Conservation (phyloP, 2,329 filamentous ascomycete species). For the Alternaria angustiovoidea region DNA sequence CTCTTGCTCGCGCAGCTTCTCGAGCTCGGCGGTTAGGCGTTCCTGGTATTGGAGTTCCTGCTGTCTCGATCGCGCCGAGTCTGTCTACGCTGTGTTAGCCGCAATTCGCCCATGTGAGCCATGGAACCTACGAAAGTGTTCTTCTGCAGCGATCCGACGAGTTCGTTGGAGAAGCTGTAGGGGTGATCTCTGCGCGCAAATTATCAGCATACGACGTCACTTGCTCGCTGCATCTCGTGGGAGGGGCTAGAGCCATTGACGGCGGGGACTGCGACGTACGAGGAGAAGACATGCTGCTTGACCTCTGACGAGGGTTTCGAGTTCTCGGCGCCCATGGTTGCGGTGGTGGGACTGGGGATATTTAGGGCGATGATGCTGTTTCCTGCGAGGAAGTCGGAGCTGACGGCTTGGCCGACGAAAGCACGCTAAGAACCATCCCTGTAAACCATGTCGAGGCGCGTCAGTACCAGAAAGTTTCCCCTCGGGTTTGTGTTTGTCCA, state of each 20-base stretch:
- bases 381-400: slow-evolving; percentile 42
- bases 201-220: slow-evolving; percentile 34
- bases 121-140: slow-evolving; percentile 75
- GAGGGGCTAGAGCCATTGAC: slow-evolving; percentile 34
- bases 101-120: not conserved
- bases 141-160: slow-evolving; percentile 82
- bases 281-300: slow-evolving; percentile 68
- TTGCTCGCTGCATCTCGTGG: slow-evolving; percentile 1
- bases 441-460: slow-evolving; percentile 28
- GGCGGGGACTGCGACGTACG: slow-evolving; percentile 55
- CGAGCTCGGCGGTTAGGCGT: slow-evolving; percentile 85
- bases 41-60: slow-evolving; percentile 88
- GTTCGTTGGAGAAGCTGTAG: slow-evolving; percentile 77
- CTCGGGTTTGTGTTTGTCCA: not conserved
- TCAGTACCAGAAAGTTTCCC: slow-evolving; percentile 20
- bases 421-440: slow-evolving; percentile 30
- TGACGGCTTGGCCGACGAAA: slow-evolving; percentile 38
- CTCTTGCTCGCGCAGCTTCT: slow-evolving; percentile 77
- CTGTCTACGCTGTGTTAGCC: slow-evolving; percentile 67
- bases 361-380: slow-evolving; percentile 38
- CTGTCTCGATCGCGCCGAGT: slow-evolving; percentile 82
- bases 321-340: slow-evolving; percentile 67
- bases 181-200: slow-evolving; percentile 63
- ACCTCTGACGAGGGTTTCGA: slow-evolving; percentile 65
- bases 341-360: slow-evolving; percentile 30